Evolutionary conservation across 306 rosid species (phyloP).

Genomic region (Spatholobus suberectus): DNA sequence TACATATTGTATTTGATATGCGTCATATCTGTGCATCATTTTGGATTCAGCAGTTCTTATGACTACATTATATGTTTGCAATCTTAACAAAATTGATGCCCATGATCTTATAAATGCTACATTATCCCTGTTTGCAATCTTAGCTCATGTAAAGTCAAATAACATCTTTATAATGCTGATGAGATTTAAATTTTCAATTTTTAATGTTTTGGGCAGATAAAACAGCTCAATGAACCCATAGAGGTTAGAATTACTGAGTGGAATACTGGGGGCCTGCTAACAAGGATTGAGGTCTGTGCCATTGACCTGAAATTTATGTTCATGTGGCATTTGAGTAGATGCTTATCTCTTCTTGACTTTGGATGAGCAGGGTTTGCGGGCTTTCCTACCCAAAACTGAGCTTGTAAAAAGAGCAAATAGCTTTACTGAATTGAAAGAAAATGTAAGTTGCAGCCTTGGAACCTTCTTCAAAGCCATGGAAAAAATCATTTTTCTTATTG

Average conservation of each 20-base stretch:
- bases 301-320: slow-evolving; percentile 23
- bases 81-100: neutral
- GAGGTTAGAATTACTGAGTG: slow-evolving; percentile 88
- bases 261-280: slow-evolving; percentile 93
- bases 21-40: neutral
- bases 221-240: slow-evolving; percentile 79
- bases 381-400: slow-evolving; percentile 90
- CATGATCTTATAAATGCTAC: slow-evolving; percentile 19
- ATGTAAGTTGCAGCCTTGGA: slow-evolving; percentile 56
- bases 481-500: slow-evolving; percentile 7
- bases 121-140: slow-evolving; percentile 27
- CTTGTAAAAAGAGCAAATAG: slow-evolving; percentile 72
- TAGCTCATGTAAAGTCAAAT: neutral
- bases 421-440: slow-evolving; percentile 83
- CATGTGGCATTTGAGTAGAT: slow-evolving; percentile 11
- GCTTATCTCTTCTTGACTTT: slow-evolving; percentile 33
- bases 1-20: neutral
- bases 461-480: neutral
- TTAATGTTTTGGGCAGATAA: slow-evolving; percentile 67
- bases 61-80: neutral
- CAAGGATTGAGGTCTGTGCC: slow-evolving; percentile 85
- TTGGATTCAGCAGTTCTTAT: slow-evolving; percentile 26
- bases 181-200: slow-evolving; percentile 32
- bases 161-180: slow-evolving; percentile 24
- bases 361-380: slow-evolving; percentile 81